Evolutionary conservation across 2,329 filamentous ascomycete genomes (phyloP).

Genomic region (Torrubiellomyces zombiae): DNA sequence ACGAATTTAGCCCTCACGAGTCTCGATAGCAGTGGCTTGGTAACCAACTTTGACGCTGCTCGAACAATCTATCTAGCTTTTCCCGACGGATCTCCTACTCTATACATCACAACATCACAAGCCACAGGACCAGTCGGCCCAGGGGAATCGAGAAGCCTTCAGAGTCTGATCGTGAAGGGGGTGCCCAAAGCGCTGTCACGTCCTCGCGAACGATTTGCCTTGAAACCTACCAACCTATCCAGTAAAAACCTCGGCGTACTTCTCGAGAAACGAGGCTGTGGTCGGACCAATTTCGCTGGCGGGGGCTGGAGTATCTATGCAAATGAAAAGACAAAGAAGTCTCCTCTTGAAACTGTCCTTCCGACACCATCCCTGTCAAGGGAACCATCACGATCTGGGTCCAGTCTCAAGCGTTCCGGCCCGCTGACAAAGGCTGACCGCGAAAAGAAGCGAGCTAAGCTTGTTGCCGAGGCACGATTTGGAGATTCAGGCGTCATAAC

Average conservation of each 20-base stretch:
- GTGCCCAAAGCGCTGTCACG: conserved; percentile 70
- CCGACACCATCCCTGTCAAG: conserved; percentile 29
- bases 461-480: conserved; percentile 53
- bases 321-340: conserved; percentile 37
- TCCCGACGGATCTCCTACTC: conserved; percentile 59
- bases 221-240: conserved; percentile 50
- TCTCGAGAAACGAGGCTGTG: conserved; percentile 50
- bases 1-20: conserved; percentile 31
- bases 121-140: conserved; percentile 21
- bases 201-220: conserved; percentile 52
- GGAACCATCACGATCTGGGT: conserved; percentile 12
- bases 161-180: conserved; percentile 57
- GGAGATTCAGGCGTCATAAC: conserved; percentile 38
- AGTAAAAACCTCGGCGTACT: conserved; percentile 58
- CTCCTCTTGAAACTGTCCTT: conserved; percentile 35
- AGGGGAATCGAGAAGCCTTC: conserved; percentile 45
- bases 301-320: conserved; percentile 72
- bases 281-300: conserved; percentile 52
- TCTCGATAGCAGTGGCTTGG: conserved; percentile 13
- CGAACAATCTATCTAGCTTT: conserved; percentile 68
- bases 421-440: conserved; percentile 13
- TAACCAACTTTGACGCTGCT: conserved; percentile 42
- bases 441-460: conserved; percentile 38
- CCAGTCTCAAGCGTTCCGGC: conserved; percentile 12
- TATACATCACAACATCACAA: conserved; percentile 47